Percentiles rank a stretch among this genome's conserved stretches.
These are phyloP conservation scores for Cymbopogon citratus DNA, from an alignment of 176 grass and related monocot genomes.

Conservation along the genomic window DNA sequence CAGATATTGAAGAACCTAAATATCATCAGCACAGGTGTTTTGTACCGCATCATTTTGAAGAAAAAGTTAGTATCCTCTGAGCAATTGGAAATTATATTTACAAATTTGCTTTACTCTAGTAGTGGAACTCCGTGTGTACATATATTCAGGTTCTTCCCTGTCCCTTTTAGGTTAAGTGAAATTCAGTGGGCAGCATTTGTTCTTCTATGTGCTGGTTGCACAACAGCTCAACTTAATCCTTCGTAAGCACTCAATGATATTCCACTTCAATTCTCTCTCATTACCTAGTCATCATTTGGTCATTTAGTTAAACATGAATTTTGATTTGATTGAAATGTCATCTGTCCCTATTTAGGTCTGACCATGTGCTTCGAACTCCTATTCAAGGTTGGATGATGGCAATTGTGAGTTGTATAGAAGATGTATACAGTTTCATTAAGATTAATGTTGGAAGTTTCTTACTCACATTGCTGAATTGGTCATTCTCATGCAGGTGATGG, in stretches of 20 bases:
- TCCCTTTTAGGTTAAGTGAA: constrained; percentile 58
- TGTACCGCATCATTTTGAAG: constrained; percentile 88
- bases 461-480: background rate
- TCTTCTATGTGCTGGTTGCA: constrained; percentile 69
- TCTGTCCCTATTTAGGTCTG: constrained; percentile 35
- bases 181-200: constrained; percentile 75
- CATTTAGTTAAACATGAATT: background rate
- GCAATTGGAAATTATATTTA: background rate
- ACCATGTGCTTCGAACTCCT: constrained; percentile 47
- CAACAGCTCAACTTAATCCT: constrained; percentile 63
- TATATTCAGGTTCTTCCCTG: background rate
- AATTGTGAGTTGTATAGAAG: constrained; percentile 45
- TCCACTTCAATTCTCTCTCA: background rate
- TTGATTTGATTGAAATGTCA: background rate
- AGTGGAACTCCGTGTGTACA: background rate
- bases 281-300: background rate
- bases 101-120: background rate
- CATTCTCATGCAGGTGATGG: constrained; percentile 49
- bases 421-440: background rate
- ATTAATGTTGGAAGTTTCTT: background rate
- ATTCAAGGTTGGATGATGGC: constrained; percentile 65
- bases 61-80: constrained; percentile 59
- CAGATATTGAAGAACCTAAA: constrained; percentile 98
- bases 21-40: constrained; percentile 89
- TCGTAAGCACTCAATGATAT: constrained; percentile 49